Conservation (phyloP, 768 basidiomycete genomes). For the Daedaleopsis nitida region DNA sequence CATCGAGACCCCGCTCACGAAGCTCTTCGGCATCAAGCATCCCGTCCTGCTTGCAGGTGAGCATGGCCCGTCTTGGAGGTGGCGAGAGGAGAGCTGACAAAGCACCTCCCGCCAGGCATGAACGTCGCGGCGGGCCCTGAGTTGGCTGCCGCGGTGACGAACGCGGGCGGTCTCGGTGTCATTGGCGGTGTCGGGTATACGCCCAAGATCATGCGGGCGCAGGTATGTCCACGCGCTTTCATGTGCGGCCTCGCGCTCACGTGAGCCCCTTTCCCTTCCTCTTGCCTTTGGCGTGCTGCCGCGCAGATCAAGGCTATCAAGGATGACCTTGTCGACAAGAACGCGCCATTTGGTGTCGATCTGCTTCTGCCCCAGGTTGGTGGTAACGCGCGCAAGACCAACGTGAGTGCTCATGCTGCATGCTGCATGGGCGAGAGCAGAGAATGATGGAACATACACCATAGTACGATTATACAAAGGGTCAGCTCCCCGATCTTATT, state of each 20-base stretch:
- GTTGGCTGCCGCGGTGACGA: slow-evolving; percentile 91
- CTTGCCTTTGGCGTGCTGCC: not conserved
- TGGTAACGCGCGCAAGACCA: slow-evolving; percentile 87
- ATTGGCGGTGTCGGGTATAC: slow-evolving; percentile 91
- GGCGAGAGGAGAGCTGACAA: not conserved
- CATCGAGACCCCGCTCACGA: slow-evolving; percentile 83
- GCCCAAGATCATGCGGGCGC: slow-evolving; percentile 75
- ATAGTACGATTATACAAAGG: slow-evolving; percentile 88
- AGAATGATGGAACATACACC: not conserved
- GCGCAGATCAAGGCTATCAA: slow-evolving; percentile 75
- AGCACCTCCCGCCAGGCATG: slow-evolving; percentile 46
- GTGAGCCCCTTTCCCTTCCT: too few species aligned
- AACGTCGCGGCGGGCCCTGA: slow-evolving; percentile 75
- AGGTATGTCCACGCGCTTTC: slow-evolving; percentile 47
- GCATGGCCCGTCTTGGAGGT: not conserved
- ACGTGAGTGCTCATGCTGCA: slow-evolving; percentile 46
- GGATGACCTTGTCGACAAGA: slow-evolving; percentile 68
- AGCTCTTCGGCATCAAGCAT: slow-evolving; percentile 87
- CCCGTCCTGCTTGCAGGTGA: slow-evolving; percentile 83
- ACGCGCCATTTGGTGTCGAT: slow-evolving; percentile 89
- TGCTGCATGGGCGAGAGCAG: not conserved
- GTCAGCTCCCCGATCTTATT: slow-evolving; percentile 79
- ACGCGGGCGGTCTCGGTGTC: slow-evolving; percentile 91
- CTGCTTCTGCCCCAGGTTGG: slow-evolving; percentile 87
- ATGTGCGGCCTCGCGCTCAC: not conserved